A percentile compares a stretch with the other conserved stretches of the same genome.
These are phyloP conservation scores for Arabis hirsuta DNA, from an alignment of 345 rosid species.

Conservation along the genomic window DNA sequence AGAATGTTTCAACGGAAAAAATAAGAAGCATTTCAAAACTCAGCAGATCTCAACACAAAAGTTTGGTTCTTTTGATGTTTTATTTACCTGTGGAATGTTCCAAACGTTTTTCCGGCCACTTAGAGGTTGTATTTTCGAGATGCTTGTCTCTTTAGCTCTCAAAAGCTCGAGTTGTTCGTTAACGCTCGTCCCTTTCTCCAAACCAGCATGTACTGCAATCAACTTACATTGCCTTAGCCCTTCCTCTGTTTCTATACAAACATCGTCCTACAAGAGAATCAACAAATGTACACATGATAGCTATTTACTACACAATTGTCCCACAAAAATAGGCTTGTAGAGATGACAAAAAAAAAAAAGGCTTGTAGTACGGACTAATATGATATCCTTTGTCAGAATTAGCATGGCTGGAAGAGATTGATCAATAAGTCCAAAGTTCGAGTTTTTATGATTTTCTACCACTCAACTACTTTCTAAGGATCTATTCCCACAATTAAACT, in stretches of 20 bases:
- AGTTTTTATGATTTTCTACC: not conserved
- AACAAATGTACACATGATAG: not conserved
- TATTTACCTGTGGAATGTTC: conserved; percentile 74
- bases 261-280: conserved; percentile 59
- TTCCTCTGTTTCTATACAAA: conserved; percentile 56
- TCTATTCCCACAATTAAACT: not conserved
- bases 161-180: conserved; percentile 57
- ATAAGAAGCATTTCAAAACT: conserved; percentile 10
- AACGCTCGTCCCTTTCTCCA: conserved; percentile 61
- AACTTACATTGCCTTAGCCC: conserved; percentile 63
- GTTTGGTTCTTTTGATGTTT: not conserved
- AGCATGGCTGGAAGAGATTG: not conserved
- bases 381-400: not conserved
- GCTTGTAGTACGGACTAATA: too few relatives aligned
- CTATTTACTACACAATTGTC: not conserved
- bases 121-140: conserved; percentile 64
- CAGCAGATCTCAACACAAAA: not conserved
- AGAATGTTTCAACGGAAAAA: not conserved
- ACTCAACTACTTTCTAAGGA: not conserved
- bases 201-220: conserved; percentile 81
- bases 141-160: conserved; percentile 63
- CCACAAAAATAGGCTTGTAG: not conserved
- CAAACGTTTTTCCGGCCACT: conserved; percentile 72
- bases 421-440: not conserved
- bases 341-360: too few relatives aligned